A percentile compares a stretch with the other conserved stretches of the same genome.
Conservation (phyloP, 2,329 filamentous ascomycete genomes). For the Colletotrichum abscissum region DNA sequence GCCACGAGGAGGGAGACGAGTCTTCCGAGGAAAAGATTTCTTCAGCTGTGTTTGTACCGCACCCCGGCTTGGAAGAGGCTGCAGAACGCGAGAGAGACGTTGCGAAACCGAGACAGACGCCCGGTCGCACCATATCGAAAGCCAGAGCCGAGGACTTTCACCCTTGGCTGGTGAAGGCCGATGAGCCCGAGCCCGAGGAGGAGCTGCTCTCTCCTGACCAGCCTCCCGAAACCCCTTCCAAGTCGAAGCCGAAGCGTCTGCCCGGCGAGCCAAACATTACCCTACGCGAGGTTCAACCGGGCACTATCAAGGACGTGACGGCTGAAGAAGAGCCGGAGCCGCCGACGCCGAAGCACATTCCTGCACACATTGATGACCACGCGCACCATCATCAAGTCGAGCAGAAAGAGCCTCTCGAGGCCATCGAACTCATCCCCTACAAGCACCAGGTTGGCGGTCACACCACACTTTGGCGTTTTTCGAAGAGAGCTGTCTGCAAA, state of each 20-base stretch:
- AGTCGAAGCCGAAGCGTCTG: conserved; percentile 31
- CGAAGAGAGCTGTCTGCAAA: conserved; percentile 94
- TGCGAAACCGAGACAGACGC: conserved; percentile 39
- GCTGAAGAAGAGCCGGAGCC: conserved; percentile 56
- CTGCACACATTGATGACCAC: conserved; percentile 56
- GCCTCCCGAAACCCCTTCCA: conserved; percentile 19
- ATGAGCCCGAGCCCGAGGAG: conserved; percentile 57
- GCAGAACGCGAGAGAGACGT: conserved; percentile 43
- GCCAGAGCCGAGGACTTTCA: conserved; percentile 50
- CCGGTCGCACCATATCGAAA: conserved; percentile 27
- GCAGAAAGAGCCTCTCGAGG: conserved; percentile 77
- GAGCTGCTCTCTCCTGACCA: conserved; percentile 25
- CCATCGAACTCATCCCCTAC: conserved; percentile 96
- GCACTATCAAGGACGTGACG: conserved; percentile 51
- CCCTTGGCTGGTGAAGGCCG: conserved; percentile 69
- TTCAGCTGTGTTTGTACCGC: conserved; percentile 85
- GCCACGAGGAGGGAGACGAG: conserved; percentile 63
- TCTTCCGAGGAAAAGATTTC: conserved; percentile 88
- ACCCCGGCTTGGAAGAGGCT: conserved; percentile 67
- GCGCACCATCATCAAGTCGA: conserved; percentile 62
- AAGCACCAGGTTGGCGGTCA: conserved; percentile 98
- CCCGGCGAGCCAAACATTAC: conserved; percentile 29
- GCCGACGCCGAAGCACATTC: conserved; percentile 46
- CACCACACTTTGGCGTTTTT: conserved; percentile 96
- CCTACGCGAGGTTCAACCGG: conserved; percentile 45